These are phyloP conservation scores for Claviceps sp. DNA, from an alignment of 2,329 filamentous ascomycete genomes.

Conservation along the genomic window DNA sequence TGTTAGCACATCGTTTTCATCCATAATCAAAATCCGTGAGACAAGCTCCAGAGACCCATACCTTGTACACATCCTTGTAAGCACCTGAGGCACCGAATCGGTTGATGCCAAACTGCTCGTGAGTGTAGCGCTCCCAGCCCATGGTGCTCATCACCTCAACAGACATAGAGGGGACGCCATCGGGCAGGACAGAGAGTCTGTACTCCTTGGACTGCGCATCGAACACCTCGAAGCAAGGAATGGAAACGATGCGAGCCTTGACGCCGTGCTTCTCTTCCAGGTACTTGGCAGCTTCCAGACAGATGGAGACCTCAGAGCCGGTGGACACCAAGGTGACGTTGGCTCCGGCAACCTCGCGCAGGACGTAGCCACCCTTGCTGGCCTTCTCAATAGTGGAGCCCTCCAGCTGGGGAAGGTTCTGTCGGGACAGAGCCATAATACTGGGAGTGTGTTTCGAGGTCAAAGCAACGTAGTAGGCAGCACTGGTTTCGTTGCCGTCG, in stretches of 20 bases:
- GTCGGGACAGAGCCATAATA: slow-evolving; percentile 88
- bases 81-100: slow-evolving; percentile 94
- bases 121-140: slow-evolving; percentile 97
- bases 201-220: slow-evolving; percentile 91
- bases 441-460: slow-evolving; percentile 82
- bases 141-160: slow-evolving; percentile 96
- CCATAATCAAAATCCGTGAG: background rate
- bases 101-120: slow-evolving; percentile 99
- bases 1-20: slow-evolving; percentile 20
- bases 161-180: slow-evolving; percentile 83
- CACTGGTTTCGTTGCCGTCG: slow-evolving; percentile 95
- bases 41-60: slow-evolving; percentile 25
- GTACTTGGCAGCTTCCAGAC: slow-evolving; percentile 81
- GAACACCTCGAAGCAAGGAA: slow-evolving; percentile 96
- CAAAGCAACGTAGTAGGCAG: slow-evolving; percentile 91
- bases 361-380: slow-evolving; percentile 90
- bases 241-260: slow-evolving; percentile 81
- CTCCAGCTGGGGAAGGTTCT: slow-evolving; percentile 97
- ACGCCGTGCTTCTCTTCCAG: slow-evolving; percentile 80
- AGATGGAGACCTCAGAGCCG: slow-evolving; percentile 90
- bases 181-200: slow-evolving; percentile 80
- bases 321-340: slow-evolving; percentile 85
- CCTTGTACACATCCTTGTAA: slow-evolving; percentile 96
- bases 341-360: slow-evolving; percentile 71
- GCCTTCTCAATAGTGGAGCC: slow-evolving; percentile 79